Evolutionary conservation across 1,139 yeast species (phyloP), one percentile per base, ranked within the genome.

Genomic region (Dujonia santamariae): DNA sequence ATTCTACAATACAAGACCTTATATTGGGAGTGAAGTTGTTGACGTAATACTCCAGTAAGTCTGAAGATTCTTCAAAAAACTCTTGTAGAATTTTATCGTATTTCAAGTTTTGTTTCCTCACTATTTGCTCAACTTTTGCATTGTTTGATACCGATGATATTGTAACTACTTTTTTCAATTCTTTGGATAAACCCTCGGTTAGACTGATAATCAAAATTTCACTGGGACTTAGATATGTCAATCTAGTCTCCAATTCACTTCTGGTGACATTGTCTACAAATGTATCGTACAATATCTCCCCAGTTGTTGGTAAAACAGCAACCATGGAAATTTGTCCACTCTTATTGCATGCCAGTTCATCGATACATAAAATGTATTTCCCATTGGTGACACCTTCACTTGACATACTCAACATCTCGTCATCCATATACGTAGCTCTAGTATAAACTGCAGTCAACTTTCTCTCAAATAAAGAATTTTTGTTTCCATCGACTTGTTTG

Each of bases 341-440:
- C n/a, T n/a, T n/a, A n/a, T n/a, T n/a, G n/a, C n/a, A n/a, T 7
- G 31, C 34, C 20, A 35, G 31, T 21, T 51, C 58, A 36, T 48
- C 35, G 4, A 65, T 47, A 38, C 68, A 54, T 14, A 68, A 42
- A 31, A 65, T 52, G 51, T 55, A 63, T 39, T 59, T 51, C 3
- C 55, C 54, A 25, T 47, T 47, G 14, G 45, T 50, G 9, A 52
- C 60, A 17, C 42, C 45, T 22, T 41, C 32, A 8, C 44, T 34
- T 15, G 38, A 12, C n/a, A 49, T 46, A 3, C 47, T 39, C 3
- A 44, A 50, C 30, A 52, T 63, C 35, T 73, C 80, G 39, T 77
- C 84, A 37, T 80, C 87, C 50, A 85, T 73, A 56, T 83, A 87
- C 0, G 97, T 90, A 0, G 95, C 96, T 37, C 75, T 75, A 0